Conservation (phyloP, 352 stramenopile species). For the Phytophthora constricta region DNA sequence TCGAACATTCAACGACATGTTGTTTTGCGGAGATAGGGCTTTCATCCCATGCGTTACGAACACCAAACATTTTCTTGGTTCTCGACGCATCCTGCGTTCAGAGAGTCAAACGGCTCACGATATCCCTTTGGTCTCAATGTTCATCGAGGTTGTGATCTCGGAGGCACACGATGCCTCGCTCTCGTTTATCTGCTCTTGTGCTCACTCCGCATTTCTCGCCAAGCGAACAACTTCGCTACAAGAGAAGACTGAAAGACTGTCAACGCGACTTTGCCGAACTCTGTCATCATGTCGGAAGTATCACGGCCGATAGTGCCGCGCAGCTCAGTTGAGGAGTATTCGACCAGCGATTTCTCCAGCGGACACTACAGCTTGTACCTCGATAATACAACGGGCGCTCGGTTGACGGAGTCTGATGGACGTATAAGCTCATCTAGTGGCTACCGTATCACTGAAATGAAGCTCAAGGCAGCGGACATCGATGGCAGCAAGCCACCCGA, state of each 20-base stretch:
- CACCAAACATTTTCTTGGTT: too few species aligned
- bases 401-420: slow-evolving; percentile 38
- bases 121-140: not conserved
- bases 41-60: too few species aligned
- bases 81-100: too few species aligned
- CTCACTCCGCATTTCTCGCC: slow-evolving; percentile 20
- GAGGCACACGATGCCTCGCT: not conserved
- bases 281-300: slow-evolving; percentile 13
- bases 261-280: not conserved
- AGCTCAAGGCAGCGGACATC: slow-evolving; percentile 53
- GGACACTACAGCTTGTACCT: slow-evolving; percentile 28
- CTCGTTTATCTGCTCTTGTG: not conserved
- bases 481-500: slow-evolving; percentile 46
- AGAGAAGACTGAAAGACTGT: too few species aligned
- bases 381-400: slow-evolving; percentile 26
- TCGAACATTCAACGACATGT: too few species aligned
- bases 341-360: slow-evolving; percentile 30
- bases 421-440: slow-evolving; percentile 12
- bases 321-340: not conserved
- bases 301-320: slow-evolving; percentile 8
- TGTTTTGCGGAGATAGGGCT: too few species aligned
- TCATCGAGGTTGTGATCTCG: not conserved
- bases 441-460: slow-evolving; percentile 59
- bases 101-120: too few species aligned
- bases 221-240: not conserved